Evolutionary conservation across 2,329 filamentous ascomycete species (phyloP).

Genomic region (Ceratocystis cubensis): DNA sequence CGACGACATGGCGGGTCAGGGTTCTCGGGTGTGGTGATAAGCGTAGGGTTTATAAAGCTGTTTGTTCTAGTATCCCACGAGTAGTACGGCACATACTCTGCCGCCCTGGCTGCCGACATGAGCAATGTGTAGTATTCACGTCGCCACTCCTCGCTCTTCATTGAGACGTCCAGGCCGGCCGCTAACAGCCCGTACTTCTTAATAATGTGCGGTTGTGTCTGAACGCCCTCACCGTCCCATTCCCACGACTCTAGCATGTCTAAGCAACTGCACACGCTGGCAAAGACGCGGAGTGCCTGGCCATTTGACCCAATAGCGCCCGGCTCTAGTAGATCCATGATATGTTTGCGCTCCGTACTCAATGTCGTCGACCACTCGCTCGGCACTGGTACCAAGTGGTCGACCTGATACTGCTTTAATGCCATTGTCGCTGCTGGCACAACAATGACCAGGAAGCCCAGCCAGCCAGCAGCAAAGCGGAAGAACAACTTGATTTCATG

Average conservation of each 20-base stretch:
- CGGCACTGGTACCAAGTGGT: slow-evolving; percentile 18
- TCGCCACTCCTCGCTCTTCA: slow-evolving; percentile 71
- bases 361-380: slow-evolving; percentile 13
- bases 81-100: slow-evolving; percentile 73
- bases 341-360: slow-evolving; percentile 6
- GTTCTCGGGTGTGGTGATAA: slow-evolving; percentile 73
- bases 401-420: slow-evolving; percentile 15
- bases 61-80: slow-evolving; percentile 52
- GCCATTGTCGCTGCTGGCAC: slow-evolving; percentile 14
- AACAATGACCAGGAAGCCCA: slow-evolving; percentile 12
- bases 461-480: slow-evolving; percentile 35
- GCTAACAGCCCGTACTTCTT: slow-evolving; percentile 15
- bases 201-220: slow-evolving; percentile 13
- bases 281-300: slow-evolving; percentile 13
- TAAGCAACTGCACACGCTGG: slow-evolving; percentile 10
- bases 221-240: slow-evolving; percentile 17
- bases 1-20: slow-evolving; percentile 60
- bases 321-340: slow-evolving; percentile 16
- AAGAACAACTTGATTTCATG: slow-evolving; percentile 57
- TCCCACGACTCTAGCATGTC: slow-evolving; percentile 19
- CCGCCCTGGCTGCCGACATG: slow-evolving; percentile 61
- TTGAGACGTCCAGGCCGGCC: slow-evolving; percentile 51
- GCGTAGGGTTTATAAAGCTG: slow-evolving; percentile 56
- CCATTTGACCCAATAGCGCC: slow-evolving; percentile 6
- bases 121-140: slow-evolving; percentile 74